Evolutionary conservation across 1,284 basidiomycete genomes (phyloP).

Genomic region (Cryptococcus floricola): DNA sequence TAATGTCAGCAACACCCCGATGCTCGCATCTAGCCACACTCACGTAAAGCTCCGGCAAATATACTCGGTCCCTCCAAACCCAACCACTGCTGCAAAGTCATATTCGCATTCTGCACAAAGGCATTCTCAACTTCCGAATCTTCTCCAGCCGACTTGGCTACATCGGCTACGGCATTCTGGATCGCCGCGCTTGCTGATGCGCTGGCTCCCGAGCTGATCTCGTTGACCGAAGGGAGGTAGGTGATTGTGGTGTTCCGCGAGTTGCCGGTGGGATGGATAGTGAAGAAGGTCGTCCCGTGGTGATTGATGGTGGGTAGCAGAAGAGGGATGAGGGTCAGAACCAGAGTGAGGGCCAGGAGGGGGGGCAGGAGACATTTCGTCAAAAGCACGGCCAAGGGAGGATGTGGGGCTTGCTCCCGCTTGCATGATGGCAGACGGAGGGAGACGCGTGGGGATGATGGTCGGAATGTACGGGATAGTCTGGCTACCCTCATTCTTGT

Average conservation of each 20-base stretch:
- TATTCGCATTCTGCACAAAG: not conserved
- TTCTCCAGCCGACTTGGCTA: not conserved
- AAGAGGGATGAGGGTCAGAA: constrained; percentile 6
- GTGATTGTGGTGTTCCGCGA: not conserved
- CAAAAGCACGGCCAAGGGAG: not conserved
- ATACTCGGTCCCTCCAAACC: constrained; percentile 8
- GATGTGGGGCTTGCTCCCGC: not conserved
- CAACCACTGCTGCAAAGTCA: constrained; percentile 2
- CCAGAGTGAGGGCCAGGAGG: not conserved
- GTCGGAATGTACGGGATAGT: not conserved
- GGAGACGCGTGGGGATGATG: too few relatives aligned
- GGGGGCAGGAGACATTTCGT: constrained; percentile 1
- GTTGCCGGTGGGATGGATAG: constrained; percentile 2
- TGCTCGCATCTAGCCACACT: not conserved
- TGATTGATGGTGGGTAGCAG: constrained; percentile 3
- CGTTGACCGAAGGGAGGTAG: not conserved
- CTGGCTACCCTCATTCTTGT: not conserved
- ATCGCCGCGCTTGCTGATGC: not conserved
- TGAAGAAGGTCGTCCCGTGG: constrained; percentile 4
- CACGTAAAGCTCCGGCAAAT: constrained; percentile 8
- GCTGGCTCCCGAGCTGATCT: not conserved
- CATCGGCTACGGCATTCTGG: not conserved
- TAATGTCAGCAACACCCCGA: not conserved
- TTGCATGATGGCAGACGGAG: not conserved
- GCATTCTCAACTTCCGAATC: not conserved